Base-by-base conservation (phyloP, 2,329 filamentous ascomycete genomes). In the Daldinia sp. region DNA sequence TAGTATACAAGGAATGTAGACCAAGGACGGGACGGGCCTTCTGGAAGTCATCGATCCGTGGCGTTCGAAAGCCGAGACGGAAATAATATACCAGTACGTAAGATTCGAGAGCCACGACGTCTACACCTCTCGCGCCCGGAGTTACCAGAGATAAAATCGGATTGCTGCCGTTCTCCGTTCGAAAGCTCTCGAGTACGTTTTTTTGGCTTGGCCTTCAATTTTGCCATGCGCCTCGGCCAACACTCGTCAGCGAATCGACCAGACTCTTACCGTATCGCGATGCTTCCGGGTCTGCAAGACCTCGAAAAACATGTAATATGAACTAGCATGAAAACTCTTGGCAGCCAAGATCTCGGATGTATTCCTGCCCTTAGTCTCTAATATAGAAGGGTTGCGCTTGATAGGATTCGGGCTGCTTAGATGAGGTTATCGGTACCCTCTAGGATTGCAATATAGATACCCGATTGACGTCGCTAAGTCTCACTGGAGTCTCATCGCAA, bases 291-390 rank as follows among this genome's bases (percentile, higher is more conserved):
- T 51, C 64, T 68, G 56, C 64, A 62, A 65, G 41, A 61, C 15
- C 37, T 67, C 53, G 47, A 67, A 13, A 59, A 48, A 19, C 39
- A 58, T 59, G 64, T 43, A 56, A 58, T 66, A 65, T 66, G 47
- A 53, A 69, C 51, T 68, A 56, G 66, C 32, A 59, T 45, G 60
- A 52, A 61, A 61, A 56, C 57, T 51, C 67, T 69, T 68, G 67
- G 64, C 65, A 43, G 60, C 57, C 64, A 67, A 69, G 59, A 60
- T 57, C 53, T 58, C 37, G 64, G 29, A 53, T 58, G 54, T 34
- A 63, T 59, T 63, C 50, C 62, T 61, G 29, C 57, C 62, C 39
- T 37, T 37, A 55, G 48, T 32, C 43, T 13, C 10, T 30, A 17
- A 56, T 29, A 49, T 19, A n/a, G 15, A n/a, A n/a, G n/a, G n/a